These are phyloP conservation scores for Cymbopogon citratus DNA, from an alignment of 176 grass and related monocot species.

Conservation along the genomic window DNA sequence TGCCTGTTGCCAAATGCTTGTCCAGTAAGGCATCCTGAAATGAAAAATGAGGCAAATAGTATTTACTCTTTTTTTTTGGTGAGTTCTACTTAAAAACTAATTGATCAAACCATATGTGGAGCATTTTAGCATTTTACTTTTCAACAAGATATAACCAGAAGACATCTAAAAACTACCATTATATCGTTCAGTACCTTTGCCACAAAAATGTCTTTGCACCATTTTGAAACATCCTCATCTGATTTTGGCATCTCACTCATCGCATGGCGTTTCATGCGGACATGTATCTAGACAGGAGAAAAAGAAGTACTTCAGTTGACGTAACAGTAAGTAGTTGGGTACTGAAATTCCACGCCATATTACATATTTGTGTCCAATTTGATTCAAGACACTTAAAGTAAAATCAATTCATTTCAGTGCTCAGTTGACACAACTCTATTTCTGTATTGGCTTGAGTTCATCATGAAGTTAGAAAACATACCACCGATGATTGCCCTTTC, in stretches of 20 bases:
- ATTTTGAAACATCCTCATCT: constrained; percentile 76
- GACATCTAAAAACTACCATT: not conserved
- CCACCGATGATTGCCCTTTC: constrained; percentile 86
- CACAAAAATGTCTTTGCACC: constrained; percentile 88
- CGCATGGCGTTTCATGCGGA: constrained; percentile 73
- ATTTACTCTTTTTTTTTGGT: not conserved
- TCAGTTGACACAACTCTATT: not conserved
- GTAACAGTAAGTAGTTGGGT: not conserved
- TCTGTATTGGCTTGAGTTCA: not conserved
- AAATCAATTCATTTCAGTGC: constrained; percentile 12
- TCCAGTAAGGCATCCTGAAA: constrained; percentile 77
- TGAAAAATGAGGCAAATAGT: not conserved
- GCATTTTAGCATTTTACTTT: not conserved
- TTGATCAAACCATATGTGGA: not conserved
- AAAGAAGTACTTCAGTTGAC: not conserved
- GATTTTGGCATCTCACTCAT: constrained; percentile 81
- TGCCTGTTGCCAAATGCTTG: constrained; percentile 66
- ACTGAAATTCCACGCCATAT: not conserved
- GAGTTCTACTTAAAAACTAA: not conserved
- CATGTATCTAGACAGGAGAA: constrained; percentile 63
- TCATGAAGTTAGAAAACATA: constrained; percentile 33
- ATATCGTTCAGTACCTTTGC: constrained; percentile 48
- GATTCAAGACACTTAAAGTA: not conserved
- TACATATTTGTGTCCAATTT: not conserved
- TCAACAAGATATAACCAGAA: not conserved